A percentile compares a stretch with the other conserved stretches of the same genome.
phyloP scores from a whole-genome alignment of 2,329 filamentous ascomycete species.

The Neoarthrinium moseri region DNA sequence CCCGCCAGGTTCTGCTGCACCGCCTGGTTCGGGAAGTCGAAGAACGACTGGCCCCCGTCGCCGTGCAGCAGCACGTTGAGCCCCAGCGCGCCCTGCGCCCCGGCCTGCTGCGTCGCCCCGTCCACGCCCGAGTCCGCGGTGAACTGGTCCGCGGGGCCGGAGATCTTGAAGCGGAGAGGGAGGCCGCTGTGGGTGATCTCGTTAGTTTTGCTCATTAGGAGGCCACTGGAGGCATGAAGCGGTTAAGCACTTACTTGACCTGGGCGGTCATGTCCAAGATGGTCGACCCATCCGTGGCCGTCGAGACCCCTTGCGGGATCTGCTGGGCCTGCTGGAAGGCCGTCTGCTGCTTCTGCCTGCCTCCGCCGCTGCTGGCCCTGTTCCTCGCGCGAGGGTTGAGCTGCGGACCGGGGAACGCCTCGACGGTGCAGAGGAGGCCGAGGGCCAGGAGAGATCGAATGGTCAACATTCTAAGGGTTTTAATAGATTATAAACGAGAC shows the following conservation, averaged over 20 bases:
- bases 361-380: constrained; percentile 11
- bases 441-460: constrained; percentile 22
- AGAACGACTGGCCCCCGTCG: constrained; percentile 59
- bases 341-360: constrained; percentile 17
- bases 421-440: constrained; percentile 18
- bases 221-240: too few relatives aligned
- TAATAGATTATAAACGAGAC: constrained; percentile 7
- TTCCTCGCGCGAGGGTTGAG: constrained; percentile 7
- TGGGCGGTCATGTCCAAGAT: constrained; percentile 54
- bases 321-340: constrained; percentile 23
- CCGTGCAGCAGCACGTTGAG: constrained; percentile 59
- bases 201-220: constrained; percentile 16
- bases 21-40: constrained; percentile 55
- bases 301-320: constrained; percentile 34
- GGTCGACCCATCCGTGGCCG: constrained; percentile 51
- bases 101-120: constrained; percentile 35
- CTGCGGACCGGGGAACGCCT: constrained; percentile 20
- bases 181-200: constrained; percentile 33
- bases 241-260: constrained; percentile 43
- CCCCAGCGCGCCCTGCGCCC: constrained; percentile 37
- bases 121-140: constrained; percentile 45
- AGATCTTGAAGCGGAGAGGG: constrained; percentile 54
- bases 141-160: constrained; percentile 53
- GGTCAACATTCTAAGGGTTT: constrained; percentile 21
- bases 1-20: constrained; percentile 50